These are phyloP conservation scores for Oryza glaberrima DNA, from an alignment of 176 grass and related monocot genomes.

Conservation along the genomic window DNA sequence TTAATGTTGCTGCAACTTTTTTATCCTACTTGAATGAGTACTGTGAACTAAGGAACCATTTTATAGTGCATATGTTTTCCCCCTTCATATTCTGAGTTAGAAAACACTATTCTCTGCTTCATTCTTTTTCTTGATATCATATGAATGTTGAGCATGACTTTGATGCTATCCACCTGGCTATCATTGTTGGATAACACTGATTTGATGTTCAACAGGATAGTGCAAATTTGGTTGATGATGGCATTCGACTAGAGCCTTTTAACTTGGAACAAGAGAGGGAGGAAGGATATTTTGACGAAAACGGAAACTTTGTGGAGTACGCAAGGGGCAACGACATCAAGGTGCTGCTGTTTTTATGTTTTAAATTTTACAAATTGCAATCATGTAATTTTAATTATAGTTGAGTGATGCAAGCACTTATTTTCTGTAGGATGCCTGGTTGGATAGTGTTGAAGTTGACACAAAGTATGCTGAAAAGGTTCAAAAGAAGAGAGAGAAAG, in stretches of 20 bases:
- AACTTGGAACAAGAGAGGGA: conserved; percentile 95
- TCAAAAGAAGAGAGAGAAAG: conserved; percentile 46
- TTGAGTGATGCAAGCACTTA: conserved; percentile 25
- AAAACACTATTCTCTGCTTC: not conserved
- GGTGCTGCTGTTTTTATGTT: conserved; percentile 49
- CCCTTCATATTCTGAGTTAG: conserved; percentile 6
- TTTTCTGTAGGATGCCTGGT: conserved; percentile 84
- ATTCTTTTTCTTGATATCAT: not conserved
- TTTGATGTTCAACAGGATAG: conserved; percentile 65
- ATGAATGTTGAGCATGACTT: conserved; percentile 5
- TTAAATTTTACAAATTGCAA: not conserved
- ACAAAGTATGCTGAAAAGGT: conserved; percentile 52
- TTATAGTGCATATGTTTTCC: not conserved
- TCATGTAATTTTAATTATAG: not conserved
- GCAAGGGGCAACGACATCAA: conserved; percentile 78
- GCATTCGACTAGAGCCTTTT: conserved; percentile 91
- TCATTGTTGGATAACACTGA: conserved; percentile 44
- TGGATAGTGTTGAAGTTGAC: conserved; percentile 80
- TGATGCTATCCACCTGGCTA: not conserved
- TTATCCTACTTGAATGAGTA: not conserved
- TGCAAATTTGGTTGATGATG: conserved; percentile 79
- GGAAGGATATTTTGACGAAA: conserved; percentile 93
- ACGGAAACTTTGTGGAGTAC: conserved; percentile 91
- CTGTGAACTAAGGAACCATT: not conserved
- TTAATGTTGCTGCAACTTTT: not conserved